These are phyloP conservation scores for Leishmania martiniquensis DNA, from an alignment of 208 protist genomes.

Conservation along the genomic window DNA sequence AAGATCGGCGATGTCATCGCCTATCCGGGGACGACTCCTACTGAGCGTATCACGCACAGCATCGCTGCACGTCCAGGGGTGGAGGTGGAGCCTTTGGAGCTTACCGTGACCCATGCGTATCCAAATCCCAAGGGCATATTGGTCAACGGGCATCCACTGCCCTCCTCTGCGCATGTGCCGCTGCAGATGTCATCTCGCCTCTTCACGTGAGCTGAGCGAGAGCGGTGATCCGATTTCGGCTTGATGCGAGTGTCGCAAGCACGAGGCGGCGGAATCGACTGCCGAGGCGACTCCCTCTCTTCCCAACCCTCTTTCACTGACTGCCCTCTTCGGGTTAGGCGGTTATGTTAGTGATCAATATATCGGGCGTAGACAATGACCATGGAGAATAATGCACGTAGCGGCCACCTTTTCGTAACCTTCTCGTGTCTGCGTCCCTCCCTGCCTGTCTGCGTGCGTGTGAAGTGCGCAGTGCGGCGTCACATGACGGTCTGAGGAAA, in stretches of 20 bases:
- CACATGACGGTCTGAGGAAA: not conserved
- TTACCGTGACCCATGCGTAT: conserved; percentile 54
- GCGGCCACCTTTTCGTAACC: not conserved
- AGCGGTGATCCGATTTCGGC: not conserved
- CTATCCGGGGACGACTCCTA: conserved; percentile 32
- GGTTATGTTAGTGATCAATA: not conserved
- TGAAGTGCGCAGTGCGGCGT: not conserved
- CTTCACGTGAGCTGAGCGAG: conserved; percentile 49
- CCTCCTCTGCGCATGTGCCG: conserved; percentile 38
- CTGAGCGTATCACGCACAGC: conserved; percentile 45
- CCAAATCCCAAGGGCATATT: conserved; percentile 45
- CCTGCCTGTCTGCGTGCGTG: not conserved
- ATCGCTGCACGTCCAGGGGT: conserved; percentile 52
- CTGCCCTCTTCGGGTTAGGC: not conserved
- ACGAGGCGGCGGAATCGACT: not conserved
- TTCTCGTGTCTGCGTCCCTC: not conserved
- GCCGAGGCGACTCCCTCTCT: not conserved
- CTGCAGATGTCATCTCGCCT: conserved; percentile 77
- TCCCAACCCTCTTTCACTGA: not conserved
- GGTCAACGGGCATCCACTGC: conserved; percentile 66
- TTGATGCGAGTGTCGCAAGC: not conserved
- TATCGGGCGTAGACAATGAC: not conserved
- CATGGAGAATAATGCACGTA: no score
- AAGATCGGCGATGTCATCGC: conserved; percentile 67
- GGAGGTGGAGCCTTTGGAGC: conserved; percentile 28